Evolutionary conservation across 371 early-diverging fungal species (phyloP), one percentile per base, ranked within the genome.

Genomic region (Syncephalis plumigaleata): DNA sequence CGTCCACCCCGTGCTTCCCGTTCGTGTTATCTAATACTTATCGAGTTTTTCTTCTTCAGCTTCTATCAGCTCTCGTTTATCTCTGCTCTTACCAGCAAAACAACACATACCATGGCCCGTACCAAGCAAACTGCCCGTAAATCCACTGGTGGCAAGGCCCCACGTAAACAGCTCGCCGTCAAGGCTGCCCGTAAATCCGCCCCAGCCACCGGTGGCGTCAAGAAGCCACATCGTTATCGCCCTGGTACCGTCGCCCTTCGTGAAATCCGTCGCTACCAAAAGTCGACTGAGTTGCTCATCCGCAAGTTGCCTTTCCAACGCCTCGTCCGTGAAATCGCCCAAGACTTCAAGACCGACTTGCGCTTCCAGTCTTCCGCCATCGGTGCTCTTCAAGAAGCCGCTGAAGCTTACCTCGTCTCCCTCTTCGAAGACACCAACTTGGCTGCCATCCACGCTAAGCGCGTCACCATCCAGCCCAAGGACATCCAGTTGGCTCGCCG

Each of bases 391-490:
- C n/a, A n/a, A n/a, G n/a, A n/a, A n/a, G n/a, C n/a, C n/a, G n/a
- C n/a, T n/a, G n/a, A n/a, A n/a, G n/a, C n/a, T n/a, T n/a, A n/a
- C n/a, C n/a, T n/a, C n/a, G n/a, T n/a, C n/a, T n/a, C n/a, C n/a
- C n/a, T n/a, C n/a, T n/a, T n/a, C n/a, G n/a, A n/a, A n/a, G n/a
- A n/a, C n/a, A n/a, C n/a, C n/a, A n/a, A n/a, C n/a, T n/a, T n/a
- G n/a, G n/a, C n/a, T n/a, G n/a, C n/a, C n/a, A n/a, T n/a, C n/a
- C 39, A 82, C 98, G 98, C 95, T 64, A 95, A 95, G 80, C 86
- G 99, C 68, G 98, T 98, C 60, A 99, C 99, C 68, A 96, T 98
- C 71, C 91, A 94, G 76, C 91, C 92, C 63, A 93, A 92, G 78
- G 98, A 99, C 72, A 87, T 99, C 58, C 91, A 95, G 68, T 76